phyloP scores from a whole-genome alignment of 306 rosid species.

The Gleditsia sinensis region DNA sequence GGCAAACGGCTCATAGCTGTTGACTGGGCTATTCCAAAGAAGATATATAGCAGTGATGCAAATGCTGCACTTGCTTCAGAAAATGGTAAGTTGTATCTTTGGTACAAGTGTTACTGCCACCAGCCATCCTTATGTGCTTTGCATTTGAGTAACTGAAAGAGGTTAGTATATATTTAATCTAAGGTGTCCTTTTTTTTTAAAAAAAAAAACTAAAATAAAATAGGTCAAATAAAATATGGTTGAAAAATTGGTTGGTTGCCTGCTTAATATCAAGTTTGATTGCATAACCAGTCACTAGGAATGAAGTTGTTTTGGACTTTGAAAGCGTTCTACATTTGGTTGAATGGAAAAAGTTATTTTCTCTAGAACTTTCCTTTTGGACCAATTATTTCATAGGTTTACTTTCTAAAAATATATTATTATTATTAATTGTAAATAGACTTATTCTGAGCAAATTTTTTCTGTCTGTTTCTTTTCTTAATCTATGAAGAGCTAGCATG shows the following conservation, averaged over 20 bases:
- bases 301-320: neutral
- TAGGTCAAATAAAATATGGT: neutral
- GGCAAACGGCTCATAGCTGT: slow-evolving; percentile 85
- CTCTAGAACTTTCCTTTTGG: neutral
- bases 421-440: neutral
- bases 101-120: slow-evolving; percentile 17
- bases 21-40: slow-evolving; percentile 95
- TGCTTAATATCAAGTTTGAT: neutral
- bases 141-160: neutral
- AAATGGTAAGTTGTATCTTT: slow-evolving; percentile 51
- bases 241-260: neutral
- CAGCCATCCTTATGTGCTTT: slow-evolving; percentile 18
- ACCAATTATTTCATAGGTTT: neutral
- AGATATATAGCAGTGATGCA: slow-evolving; percentile 59
- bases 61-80: slow-evolving; percentile 52
- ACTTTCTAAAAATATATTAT: neutral
- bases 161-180: neutral
- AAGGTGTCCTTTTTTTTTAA: neutral
- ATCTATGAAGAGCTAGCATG: neutral
- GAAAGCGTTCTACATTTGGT: neutral
- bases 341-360: neutral
- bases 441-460: neutral
- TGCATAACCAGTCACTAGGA: neutral
- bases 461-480: neutral
- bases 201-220: neutral